A percentile compares a stretch with the other conserved stretches of the same genome.
These are phyloP conservation scores for Leccinum barrowsii DNA, from an alignment of 768 basidiomycete species.

Conservation along the genomic window DNA sequence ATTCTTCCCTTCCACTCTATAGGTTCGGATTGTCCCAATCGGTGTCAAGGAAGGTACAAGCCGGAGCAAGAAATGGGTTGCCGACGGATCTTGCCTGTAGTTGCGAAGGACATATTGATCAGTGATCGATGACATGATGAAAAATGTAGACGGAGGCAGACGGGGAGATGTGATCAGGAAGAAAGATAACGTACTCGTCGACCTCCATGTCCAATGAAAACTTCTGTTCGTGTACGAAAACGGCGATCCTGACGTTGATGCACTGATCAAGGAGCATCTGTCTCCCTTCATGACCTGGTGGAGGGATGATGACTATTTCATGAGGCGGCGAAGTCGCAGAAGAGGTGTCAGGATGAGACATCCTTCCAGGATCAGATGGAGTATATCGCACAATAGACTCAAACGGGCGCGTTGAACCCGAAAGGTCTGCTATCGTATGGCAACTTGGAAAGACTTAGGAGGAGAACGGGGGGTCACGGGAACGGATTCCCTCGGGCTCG, in stretches of 20 bases:
- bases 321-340: conserved; percentile 37
- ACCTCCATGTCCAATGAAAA: conserved; percentile 74
- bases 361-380: conserved; percentile 1
- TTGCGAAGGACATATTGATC: conserved; percentile 1
- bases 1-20: conserved; percentile 33
- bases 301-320: conserved; percentile 53
- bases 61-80: conserved; percentile 72
- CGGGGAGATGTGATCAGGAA: conserved; percentile 6
- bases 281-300: conserved; percentile 34
- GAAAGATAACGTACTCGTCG: conserved; percentile 54
- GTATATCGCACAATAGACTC: conserved; percentile 14
- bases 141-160: conserved; percentile 4
- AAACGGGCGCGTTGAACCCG: conserved; percentile 11
- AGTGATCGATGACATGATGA: conserved; percentile 7
- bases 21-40: conserved; percentile 66
- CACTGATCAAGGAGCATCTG: conserved; percentile 60
- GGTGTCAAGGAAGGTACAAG: conserved; percentile 57
- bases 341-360: conserved; percentile 16
- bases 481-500: conserved; percentile 5
- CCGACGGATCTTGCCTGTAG: conserved; percentile 54
- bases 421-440: conserved; percentile 1
- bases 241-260: conserved; percentile 50
- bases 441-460: not conserved
- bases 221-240: conserved; percentile 50
- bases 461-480: conserved; percentile 15